phyloP scores from a whole-genome alignment of 2,329 filamentous ascomycete genomes.

The Arthrobotrys conoides region DNA sequence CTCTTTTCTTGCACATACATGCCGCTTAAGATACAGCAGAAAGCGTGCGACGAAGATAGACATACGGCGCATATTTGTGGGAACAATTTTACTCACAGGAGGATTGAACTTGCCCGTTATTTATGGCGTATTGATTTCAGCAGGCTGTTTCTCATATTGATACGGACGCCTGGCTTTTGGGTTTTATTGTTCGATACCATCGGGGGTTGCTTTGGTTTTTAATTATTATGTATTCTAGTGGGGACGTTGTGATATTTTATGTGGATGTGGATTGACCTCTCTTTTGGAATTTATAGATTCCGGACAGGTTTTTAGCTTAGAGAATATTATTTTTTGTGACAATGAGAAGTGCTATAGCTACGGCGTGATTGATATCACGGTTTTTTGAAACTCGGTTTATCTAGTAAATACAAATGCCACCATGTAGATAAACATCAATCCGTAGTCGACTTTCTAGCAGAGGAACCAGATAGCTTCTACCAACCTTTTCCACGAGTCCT shows the following conservation, averaged over 20 bases:
- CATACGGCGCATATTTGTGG: not conserved
- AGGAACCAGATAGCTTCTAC: not conserved
- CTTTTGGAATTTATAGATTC: not conserved
- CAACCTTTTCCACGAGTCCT: not conserved
- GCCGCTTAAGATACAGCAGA: not conserved
- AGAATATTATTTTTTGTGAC: constrained; percentile 2
- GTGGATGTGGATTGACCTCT: not conserved
- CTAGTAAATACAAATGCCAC: not conserved
- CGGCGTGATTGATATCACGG: not conserved
- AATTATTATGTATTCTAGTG: not conserved
- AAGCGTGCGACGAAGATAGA: not conserved
- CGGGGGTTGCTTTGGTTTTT: constrained; percentile 7
- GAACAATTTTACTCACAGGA: not conserved
- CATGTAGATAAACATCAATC: not conserved
- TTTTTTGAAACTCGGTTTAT: not conserved
- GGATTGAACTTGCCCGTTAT: not conserved
- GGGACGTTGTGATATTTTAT: not conserved
- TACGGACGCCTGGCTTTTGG: constrained; percentile 1
- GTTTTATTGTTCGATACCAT: constrained; percentile 26
- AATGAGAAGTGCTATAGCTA: not conserved
- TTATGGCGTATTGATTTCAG: constrained; percentile 24
- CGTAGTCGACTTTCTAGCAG: not conserved
- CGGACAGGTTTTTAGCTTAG: not conserved
- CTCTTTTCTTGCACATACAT: not conserved
- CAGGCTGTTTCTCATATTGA: not conserved